phyloP scores from a whole-genome alignment of 805 yeast genomes.

The Suhomyces xylopsoci region DNA sequence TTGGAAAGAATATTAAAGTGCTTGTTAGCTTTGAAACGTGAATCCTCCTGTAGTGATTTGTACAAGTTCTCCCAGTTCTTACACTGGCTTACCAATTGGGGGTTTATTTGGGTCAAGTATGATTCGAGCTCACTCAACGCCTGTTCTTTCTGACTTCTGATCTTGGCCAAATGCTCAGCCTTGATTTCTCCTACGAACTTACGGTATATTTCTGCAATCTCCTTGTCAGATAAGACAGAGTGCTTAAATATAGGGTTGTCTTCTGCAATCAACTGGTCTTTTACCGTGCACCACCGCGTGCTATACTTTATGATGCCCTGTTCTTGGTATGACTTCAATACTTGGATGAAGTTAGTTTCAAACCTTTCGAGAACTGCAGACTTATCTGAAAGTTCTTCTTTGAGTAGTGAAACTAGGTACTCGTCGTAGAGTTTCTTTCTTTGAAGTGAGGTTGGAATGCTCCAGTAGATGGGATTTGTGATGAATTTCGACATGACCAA shows the following conservation, averaged over 20 bases:
- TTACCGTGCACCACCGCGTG: constrained; percentile 64
- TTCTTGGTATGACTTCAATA: constrained; percentile 37
- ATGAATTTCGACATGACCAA: constrained; percentile 59
- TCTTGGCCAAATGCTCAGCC: constrained; percentile 21
- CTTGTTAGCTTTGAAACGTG: constrained; percentile 56
- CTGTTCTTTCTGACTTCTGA: constrained; percentile 32
- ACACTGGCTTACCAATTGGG: constrained; percentile 22
- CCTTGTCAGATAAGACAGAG: constrained; percentile 54
- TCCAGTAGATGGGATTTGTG: constrained; percentile 65
- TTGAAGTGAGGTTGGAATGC: constrained; percentile 54
- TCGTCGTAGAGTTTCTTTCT: constrained; percentile 65
- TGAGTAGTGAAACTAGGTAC: constrained; percentile 43
- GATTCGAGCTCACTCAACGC: constrained; percentile 54
- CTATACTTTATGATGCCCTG: constrained; percentile 45
- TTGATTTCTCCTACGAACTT: constrained; percentile 47
- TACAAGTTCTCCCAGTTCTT: constrained; percentile 40
- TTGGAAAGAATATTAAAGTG: constrained; percentile 52
- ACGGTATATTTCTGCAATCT: constrained; percentile 53
- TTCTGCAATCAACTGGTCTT: constrained; percentile 46
- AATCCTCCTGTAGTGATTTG: constrained; percentile 37
- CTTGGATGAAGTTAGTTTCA: constrained; percentile 48
- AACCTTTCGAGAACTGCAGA: constrained; percentile 54
- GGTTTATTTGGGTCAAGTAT: constrained; percentile 43
- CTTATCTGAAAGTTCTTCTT: constrained; percentile 52
- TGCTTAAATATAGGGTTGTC: constrained; percentile 66